Evolutionary conservation across 2,329 filamentous ascomycete genomes (phyloP), one percentile per base, ranked within the genome.

Genomic region (Cladophialophora yegresii): DNA sequence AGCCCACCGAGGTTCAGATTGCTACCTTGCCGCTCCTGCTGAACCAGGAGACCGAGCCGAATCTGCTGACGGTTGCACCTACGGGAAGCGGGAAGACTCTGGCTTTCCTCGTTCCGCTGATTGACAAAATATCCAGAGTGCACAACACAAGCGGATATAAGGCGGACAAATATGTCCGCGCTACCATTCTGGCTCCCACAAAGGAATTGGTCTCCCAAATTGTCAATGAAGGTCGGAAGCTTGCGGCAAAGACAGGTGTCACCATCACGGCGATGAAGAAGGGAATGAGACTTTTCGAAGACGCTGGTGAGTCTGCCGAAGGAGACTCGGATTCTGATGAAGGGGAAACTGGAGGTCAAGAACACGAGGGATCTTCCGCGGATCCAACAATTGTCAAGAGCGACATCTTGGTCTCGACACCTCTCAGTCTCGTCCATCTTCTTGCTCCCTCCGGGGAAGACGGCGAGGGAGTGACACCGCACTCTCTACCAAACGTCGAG

Each of bases 21-120:
- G 93, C 86, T 3, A 89, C 88, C 72, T 77, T 99, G 68, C 93
- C 95, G 30, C 77, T 98, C 53, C 80, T 98, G 40, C 79, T 98
- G 32, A 22, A 28, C 8, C 12, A 16, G 73, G n/a, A 72, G 75
- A 50, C 71, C 75, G 22, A 73, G 74, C 12, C 75, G 74, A 89
- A 99, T 79, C 86, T 99, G 45, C 77, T 99, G 67, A 91, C 91
- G 0, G 87, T 98, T 50, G 95, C 95, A 2, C 95, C 95, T 1
- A 99, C 95, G 0, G 95, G 95, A 26, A 98, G 93, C 75, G 95
- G 95, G 51, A 99, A 99, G 81, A 99, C 95, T 0, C 81, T 99
- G 68, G 92, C 92, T 20, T 99, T 97, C 73, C 78, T 98, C 72
- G 90, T 99, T 49, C 93, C 93, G 0, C 84, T 92, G 2, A 87